Evolutionary conservation across 129 eudicot genomes (phyloP), one percentile per base, ranked within the genome.

Genomic region (Flaveria sonorensis): DNA sequence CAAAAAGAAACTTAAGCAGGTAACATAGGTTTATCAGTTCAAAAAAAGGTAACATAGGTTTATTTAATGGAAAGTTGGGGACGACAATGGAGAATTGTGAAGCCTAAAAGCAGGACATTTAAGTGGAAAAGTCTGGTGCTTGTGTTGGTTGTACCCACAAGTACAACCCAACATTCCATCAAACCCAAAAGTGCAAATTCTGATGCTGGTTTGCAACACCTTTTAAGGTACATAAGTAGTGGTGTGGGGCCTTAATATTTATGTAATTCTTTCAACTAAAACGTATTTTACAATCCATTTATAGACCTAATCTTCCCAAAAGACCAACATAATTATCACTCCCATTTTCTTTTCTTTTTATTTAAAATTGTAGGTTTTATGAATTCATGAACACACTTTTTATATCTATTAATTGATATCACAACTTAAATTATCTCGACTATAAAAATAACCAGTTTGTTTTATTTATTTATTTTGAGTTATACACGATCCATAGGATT

Each of bases 281-380:
- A 82, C 70, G 79, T 82, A 82, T 53, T 64, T 77, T 61, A 77
- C 65, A 62, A 71, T 77, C 75, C 74, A 77, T 16, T 70, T 62
- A 72, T 45, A 69, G 57, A 26, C 51, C 82, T 60, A 60, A 46
- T 61, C 45, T 60, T 47, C 28, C 28, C 14, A 66, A 26, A n/a
- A 57, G 4, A 24, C 61, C 81, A 82, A 82, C 82, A 82, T 66
- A 51, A 82, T 82, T 32, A 71, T 76, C 64, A 77, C 62, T 39
- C 39, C 61, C 82, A 51, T 52, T 71, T 48, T 26, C 11, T 47
- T 45, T 55, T 62, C 71, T 24, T 24, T 43, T 68, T 19, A 26
- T 19, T 23, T 15, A 51, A 79, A 50, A 21, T 23, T 71, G 57
- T 20, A 60, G 60, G 24, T 28, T 73, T 73, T 36, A 52, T 55